Conservation (phyloP, 176 grass and related monocot species). For the Luzula sylvatica region DNA sequence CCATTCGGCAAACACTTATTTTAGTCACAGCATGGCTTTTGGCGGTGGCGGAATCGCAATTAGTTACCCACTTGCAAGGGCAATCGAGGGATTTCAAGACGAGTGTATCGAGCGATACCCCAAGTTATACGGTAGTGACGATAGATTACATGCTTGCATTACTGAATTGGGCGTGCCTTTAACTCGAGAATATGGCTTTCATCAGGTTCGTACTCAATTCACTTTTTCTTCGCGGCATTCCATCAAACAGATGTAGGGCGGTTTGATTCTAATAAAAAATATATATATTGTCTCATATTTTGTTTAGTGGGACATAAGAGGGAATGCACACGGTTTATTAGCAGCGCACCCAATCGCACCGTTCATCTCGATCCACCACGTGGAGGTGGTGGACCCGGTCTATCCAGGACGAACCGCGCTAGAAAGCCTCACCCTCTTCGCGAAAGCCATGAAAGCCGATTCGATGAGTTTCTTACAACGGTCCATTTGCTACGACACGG, state of each 20-base stretch:
- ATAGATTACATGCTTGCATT: constrained; percentile 95
- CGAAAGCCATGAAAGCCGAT: constrained; percentile 79
- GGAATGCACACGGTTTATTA: constrained; percentile 66
- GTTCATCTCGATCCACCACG: constrained; percentile 87
- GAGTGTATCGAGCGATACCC: constrained; percentile 92
- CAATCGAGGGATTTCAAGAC: constrained; percentile 54
- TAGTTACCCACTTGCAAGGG: constrained; percentile 67
- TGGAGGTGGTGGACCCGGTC: constrained; percentile 75
- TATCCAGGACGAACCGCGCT: constrained; percentile 73
- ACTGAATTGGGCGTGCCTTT: constrained; percentile 84
- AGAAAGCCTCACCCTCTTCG: constrained; percentile 80
- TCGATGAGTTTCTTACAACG: constrained; percentile 82
- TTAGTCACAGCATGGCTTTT: constrained; percentile 94
- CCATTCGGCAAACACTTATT: constrained; percentile 90
- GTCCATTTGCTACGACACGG: constrained; percentile 62
- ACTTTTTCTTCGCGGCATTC: no score
- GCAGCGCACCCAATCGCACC: constrained; percentile 87
- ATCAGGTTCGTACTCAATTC: constrained; percentile 47
- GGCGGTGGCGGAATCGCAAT: constrained; percentile 86
- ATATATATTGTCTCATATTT: constrained; percentile 13
- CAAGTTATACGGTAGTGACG: constrained; percentile 80
- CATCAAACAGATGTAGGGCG: neutral
- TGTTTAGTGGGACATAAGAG: constrained; percentile 92
- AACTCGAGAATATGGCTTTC: constrained; percentile 69
- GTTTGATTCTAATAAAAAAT: neutral